Evolutionary conservation across 192 early-diverging fungal genomes (phyloP), one percentile per base, ranked within the genome.

Genomic region (Kickxella alabastrina): DNA sequence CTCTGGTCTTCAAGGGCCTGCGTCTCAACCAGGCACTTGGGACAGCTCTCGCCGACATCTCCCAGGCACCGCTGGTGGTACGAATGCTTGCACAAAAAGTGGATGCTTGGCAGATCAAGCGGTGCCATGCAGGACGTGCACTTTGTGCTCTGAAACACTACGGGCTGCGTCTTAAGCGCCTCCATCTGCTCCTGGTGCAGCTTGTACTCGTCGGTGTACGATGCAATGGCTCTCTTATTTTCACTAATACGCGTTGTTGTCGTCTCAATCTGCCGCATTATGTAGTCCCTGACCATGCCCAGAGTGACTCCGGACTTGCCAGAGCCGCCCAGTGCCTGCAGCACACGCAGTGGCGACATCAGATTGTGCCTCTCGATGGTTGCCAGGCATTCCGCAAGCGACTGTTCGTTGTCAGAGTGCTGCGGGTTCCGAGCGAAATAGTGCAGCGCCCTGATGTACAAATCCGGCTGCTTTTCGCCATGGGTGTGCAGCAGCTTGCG

Each of bases 61-160:
- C 82, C 83, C n/a, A 80, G 68, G 53, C 83, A 92, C 65, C 92
- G 69, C 57, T 91, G 85, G 67, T 99, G 96, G 61, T 87, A 99
- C 37, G 92, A 90, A 54, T 99, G 96, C 51, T 88, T 82, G 77
- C 96, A 99, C 56, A 95, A 59, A 62, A 96, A 99, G 54, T 96
- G 91, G 0, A 99, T 79, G 24, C 87, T 84, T 0, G 96, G 96
- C 48, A 99, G 54, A 45, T 99, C 93, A 26, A 99, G 62, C 38
- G 79, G 81, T 1, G 80, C 80, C 41, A 82, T 80, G 51, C 89
- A 89, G 2, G 68, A 62, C 39, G 78, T 79, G 67, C 90, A 88
- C 52, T 88, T 85, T 38, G 84, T 87, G 57, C 85, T 83, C 62
- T 91, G 87, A 62, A 89, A 91, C 15, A 91, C 65, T 14, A 82